Conservation (phyloP, 1,284 basidiomycete species). For the Ustilago nuda region DNA sequence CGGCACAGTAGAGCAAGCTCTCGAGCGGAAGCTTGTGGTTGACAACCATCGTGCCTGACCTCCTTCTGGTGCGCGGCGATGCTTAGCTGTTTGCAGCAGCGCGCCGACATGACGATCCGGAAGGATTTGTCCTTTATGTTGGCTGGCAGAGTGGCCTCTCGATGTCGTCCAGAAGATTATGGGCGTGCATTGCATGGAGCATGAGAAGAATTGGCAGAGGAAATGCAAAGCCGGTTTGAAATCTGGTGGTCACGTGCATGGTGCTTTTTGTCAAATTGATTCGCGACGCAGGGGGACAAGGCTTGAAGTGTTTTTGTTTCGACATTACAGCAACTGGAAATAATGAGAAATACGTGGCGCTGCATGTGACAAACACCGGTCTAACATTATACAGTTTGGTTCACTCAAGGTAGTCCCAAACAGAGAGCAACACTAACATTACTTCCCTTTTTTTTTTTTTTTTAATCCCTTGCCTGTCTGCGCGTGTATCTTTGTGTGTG, state of each 20-base stretch:
- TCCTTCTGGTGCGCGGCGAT: neutral
- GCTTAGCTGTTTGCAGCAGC: neutral
- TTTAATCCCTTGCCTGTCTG: neutral
- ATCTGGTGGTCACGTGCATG: conserved; percentile 29
- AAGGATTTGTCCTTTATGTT: neutral
- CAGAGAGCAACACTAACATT: conserved; percentile 35
- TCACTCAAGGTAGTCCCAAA: neutral
- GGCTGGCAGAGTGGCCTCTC: neutral
- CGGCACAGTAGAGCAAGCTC: conserved; percentile 47
- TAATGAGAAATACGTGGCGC: neutral
- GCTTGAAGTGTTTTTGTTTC: neutral
- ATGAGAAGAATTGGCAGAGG: conserved; percentile 11
- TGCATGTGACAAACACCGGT: neutral
- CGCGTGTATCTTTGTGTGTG: conserved; percentile 11
- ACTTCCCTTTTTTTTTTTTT: neutral
- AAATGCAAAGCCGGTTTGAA: conserved; percentile 13
- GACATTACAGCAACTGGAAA: neutral
- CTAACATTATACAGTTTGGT: too few species aligned
- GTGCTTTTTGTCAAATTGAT: neutral
- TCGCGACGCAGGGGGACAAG: conserved; percentile 14
- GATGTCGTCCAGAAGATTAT: neutral
- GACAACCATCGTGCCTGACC: conserved; percentile 17
- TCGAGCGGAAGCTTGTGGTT: conserved; percentile 32
- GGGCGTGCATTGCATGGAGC: neutral
- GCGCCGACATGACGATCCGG: neutral